Evolutionary conservation across 73 alveolate species (phyloP), one percentile per base, ranked within the genome.

Genomic region (Paramecium tetraurelia): DNA sequence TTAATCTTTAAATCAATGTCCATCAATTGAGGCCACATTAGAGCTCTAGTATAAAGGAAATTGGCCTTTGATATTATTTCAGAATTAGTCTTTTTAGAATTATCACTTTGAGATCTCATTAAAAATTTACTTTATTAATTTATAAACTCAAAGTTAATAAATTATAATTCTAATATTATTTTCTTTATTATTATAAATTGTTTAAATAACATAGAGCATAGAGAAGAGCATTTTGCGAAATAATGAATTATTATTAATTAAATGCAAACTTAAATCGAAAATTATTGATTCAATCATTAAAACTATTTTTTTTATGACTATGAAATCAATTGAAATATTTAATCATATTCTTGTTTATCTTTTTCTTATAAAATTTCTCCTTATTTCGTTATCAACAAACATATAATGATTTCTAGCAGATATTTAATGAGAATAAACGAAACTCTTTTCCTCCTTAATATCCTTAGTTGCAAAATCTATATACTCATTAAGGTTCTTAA

Each of bases 381-480:
- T 63, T 7, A 63, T 63, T 63, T 63, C 84, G 12, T 63, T 63
- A 63, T 63, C 84, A 63, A 63, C 84, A 63, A 63, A 63, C 46
- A 63, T 27, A 63, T 63, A 63, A 1, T 63, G 84, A 63, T 63
- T 63, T 63, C 84, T 27, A 63, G 84, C 27, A 11, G 84, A 63
- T 1, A 63, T 63, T 33, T 63, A 63, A 63, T 63, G 84, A 31
- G 84, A 31, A 63, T 63, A 63, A 12, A 63, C 84, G 12, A 63
- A 63, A 27, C 29, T 12, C 12, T 12, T 63, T 27, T 63, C 84
- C 5, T 63, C 84, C 10, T 33, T 63, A 27, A 63, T 63, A 33
- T 63, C 84, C 31, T 63, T 63, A 63, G 84, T 63, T 22, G 84
- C 84, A 27, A 63, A 63, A 63, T 63, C 84, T 3, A 63, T 63